Evolutionary conservation across 331 rosid genomes (phyloP).

Genomic region (Rosa hybrid): DNA sequence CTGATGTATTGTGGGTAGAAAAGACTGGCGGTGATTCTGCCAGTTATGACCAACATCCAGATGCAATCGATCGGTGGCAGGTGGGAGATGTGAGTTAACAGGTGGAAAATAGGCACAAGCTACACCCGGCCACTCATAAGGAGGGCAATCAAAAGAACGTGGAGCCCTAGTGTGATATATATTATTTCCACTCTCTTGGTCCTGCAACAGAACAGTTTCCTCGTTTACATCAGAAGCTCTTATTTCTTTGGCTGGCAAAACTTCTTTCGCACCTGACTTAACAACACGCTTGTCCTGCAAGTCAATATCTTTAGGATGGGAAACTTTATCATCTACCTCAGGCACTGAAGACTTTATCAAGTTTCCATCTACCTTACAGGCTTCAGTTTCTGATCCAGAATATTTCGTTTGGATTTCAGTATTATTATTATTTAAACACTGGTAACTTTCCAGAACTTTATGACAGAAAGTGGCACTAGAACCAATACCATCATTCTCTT

Average conservation of each 20-base stretch:
- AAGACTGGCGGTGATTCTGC: conserved; percentile 90
- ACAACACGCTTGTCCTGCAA: conserved; percentile 25
- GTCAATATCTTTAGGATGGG: conserved; percentile 35
- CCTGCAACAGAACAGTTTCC: conserved; percentile 44
- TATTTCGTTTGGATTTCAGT: conserved; percentile 39
- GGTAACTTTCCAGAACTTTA: conserved; percentile 32
- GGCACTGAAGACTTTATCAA: conserved; percentile 36
- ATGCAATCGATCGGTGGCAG: conserved; percentile 95
- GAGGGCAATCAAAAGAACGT: conserved; percentile 56
- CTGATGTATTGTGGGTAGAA: conserved; percentile 72
- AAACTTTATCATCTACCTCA: conserved; percentile 36
- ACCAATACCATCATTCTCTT: conserved; percentile 38
- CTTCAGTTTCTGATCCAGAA: conserved; percentile 41
- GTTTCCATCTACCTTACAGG: conserved; percentile 34
- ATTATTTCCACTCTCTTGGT: conserved; percentile 44
- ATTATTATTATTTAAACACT: conserved; percentile 29
- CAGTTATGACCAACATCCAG: conserved; percentile 93
- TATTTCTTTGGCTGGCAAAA: conserved; percentile 43
- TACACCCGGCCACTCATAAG: conserved; percentile 91
- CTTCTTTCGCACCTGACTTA: conserved; percentile 42
- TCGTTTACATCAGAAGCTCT: conserved; percentile 51
- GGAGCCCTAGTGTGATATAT: conserved; percentile 52
- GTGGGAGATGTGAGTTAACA: conserved; percentile 76
- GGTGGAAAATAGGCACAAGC: conserved; percentile 78
- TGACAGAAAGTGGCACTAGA: conserved; percentile 35